phyloP scores from a whole-genome alignment of 2,329 filamentous ascomycete species.

The Penicillium sp. region DNA sequence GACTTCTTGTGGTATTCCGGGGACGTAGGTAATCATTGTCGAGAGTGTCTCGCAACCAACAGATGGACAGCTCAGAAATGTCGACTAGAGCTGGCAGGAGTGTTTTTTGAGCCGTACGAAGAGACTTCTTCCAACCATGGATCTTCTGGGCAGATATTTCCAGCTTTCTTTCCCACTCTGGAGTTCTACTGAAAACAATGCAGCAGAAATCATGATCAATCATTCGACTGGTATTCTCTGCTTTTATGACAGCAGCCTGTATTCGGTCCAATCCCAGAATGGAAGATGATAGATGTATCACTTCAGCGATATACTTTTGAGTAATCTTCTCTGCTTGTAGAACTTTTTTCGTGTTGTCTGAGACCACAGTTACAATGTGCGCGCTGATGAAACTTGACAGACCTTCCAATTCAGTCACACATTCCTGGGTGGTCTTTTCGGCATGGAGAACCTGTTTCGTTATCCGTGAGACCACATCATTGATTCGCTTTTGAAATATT shows the following conservation, averaged over 20 bases:
- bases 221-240: background rate
- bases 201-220: constrained; percentile 8
- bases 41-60: constrained; percentile 1
- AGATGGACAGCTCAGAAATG: background rate
- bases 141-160: background rate
- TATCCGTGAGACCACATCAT: background rate
- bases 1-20: constrained; percentile 17
- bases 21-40: constrained; percentile 16
- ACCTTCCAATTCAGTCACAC: background rate
- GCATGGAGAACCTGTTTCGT: background rate
- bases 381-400: background rate
- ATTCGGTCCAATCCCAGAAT: background rate
- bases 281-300: background rate
- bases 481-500: background rate
- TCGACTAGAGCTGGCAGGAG: background rate
- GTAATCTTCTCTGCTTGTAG: background rate
- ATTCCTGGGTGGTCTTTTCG: background rate
- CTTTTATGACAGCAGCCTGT: background rate
- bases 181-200: background rate
- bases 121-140: background rate
- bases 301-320: background rate
- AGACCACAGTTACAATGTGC: background rate
- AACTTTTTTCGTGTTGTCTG: background rate
- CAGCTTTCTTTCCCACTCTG: background rate
- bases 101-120: background rate